Evolutionary conservation across 2,329 filamentous ascomycete species (phyloP).

Genomic region (Tolypocladium ovalisporum): DNA sequence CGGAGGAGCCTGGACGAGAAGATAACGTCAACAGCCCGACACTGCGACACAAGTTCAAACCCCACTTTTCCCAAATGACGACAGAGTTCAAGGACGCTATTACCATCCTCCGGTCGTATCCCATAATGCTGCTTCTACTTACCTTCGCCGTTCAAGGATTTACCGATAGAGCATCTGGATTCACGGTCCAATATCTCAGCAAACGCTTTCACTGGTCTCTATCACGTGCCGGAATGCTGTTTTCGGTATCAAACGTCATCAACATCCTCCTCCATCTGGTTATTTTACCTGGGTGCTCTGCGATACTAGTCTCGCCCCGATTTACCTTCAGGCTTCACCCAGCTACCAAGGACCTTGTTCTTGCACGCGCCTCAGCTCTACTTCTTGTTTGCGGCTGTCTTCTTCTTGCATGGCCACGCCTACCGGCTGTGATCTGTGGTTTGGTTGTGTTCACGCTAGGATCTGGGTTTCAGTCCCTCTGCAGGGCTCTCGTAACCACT

Average conservation of each 20-base stretch:
- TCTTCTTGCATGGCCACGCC: constrained; percentile 7
- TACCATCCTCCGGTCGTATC: not conserved
- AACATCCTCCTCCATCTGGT: constrained; percentile 6
- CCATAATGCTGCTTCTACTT: constrained; percentile 2
- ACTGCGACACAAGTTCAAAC: too few species aligned
- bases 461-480: constrained; percentile 7
- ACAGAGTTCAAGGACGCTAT: too few species aligned
- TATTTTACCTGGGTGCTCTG: constrained; percentile 7
- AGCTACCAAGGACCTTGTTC: too few species aligned
- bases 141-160: constrained; percentile 2
- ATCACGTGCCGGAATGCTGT: constrained; percentile 8
- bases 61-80: too few species aligned
- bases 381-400: constrained; percentile 7
- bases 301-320: not conserved
- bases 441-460: constrained; percentile 10
- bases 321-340: too few species aligned
- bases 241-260: constrained; percentile 8
- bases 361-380: too few species aligned
- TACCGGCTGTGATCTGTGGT: constrained; percentile 7
- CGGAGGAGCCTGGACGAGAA: not conserved
- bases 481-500: constrained; percentile 9
- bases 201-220: constrained; percentile 6
- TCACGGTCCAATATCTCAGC: constrained; percentile 6
- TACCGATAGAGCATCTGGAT: not conserved
- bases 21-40: too few species aligned